Evolutionary conservation across 2,329 filamentous ascomycete species (phyloP), one percentile per base, ranked within the genome.

Genomic region (Monosporascus sp.): DNA sequence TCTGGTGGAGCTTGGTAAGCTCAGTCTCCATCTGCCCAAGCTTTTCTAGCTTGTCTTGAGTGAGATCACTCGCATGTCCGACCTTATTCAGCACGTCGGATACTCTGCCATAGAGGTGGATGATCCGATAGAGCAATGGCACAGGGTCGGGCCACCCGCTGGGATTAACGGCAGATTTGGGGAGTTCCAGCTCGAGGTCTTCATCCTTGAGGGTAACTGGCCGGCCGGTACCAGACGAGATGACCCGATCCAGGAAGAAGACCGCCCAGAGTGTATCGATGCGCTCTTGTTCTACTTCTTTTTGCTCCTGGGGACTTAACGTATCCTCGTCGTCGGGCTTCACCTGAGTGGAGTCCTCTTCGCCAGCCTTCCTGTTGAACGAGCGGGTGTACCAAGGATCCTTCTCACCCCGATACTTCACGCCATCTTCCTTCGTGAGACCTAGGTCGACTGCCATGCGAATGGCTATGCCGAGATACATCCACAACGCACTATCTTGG

Each of bases 211-310:
- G 78, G 0, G 90, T 95, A 11, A 93, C 90, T 1, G 90, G 87
- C 17, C 90, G 80, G 9, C 91, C 91, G 0, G 90, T 94, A 0
- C 90, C 90, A 0, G 89, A 93, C 0, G 90, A 95, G 25, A 96
- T 93, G 56, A 93, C 87, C 20, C 90, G 81, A 63, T 96, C 90
- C 1, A 96, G 79, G 58, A 95, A 87, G 68, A 95, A 95, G 11
- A 96, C 87, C 4, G 89, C 86, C 90, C 90, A 96, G 60, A 96
- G 91, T 0, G 90, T 93, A 62, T 96, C 89, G 44, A 90, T 85
- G 17, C 89, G 82, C 65, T 95, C 90, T 57, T 90, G 84, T 61
- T 95, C 90, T 3, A 89, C 81, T 62, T 82, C 86, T 58, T 74
- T 79, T 68, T 80, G 82, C 63, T 85, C 84, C 50, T 72, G 67